Evolutionary conservation across 2,329 filamentous ascomycete species (phyloP).

Genomic region (Penicillium sp.): DNA sequence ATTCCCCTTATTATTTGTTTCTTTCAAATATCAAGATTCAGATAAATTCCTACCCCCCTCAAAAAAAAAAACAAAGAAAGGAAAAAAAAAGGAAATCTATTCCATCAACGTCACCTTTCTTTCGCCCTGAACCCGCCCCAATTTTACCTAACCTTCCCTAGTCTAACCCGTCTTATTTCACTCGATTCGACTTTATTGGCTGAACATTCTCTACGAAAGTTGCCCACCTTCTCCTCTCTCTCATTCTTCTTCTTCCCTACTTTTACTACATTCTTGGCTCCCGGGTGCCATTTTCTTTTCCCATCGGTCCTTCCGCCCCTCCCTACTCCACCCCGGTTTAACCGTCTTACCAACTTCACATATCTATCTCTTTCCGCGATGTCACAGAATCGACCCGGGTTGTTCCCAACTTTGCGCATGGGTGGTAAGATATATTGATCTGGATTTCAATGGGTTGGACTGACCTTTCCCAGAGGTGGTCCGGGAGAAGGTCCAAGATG

Average conservation of each 20-base stretch:
- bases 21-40: neutral
- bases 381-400: conserved; percentile 88
- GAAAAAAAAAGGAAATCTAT: neutral
- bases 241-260: conserved; percentile 19
- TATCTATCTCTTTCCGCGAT: conserved; percentile 51
- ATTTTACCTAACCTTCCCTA: conserved; percentile 20
- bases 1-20: neutral
- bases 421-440: conserved; percentile 69
- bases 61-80: neutral
- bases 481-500: conserved; percentile 98
- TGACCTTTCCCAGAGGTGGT: conserved; percentile 71
- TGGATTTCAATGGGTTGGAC: conserved; percentile 22
- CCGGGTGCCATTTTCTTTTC: conserved; percentile 33
- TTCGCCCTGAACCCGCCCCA: conserved; percentile 14
- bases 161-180: conserved; percentile 16
- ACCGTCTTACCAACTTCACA: conserved; percentile 41
- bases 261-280: conserved; percentile 34
- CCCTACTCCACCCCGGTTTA: conserved; percentile 31
- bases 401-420: conserved; percentile 88
- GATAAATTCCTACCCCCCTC: neutral
- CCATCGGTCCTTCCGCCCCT: conserved; percentile 37
- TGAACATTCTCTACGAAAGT: conserved; percentile 20
- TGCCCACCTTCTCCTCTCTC: conserved; percentile 18
- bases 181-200: conserved; percentile 14
- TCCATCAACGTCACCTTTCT: conserved; percentile 9